Percentiles rank a stretch among this genome's conserved stretches.
These are phyloP conservation scores for Aspergillus sp. DNA, from an alignment of 2,329 filamentous ascomycete species.

Conservation along the genomic window DNA sequence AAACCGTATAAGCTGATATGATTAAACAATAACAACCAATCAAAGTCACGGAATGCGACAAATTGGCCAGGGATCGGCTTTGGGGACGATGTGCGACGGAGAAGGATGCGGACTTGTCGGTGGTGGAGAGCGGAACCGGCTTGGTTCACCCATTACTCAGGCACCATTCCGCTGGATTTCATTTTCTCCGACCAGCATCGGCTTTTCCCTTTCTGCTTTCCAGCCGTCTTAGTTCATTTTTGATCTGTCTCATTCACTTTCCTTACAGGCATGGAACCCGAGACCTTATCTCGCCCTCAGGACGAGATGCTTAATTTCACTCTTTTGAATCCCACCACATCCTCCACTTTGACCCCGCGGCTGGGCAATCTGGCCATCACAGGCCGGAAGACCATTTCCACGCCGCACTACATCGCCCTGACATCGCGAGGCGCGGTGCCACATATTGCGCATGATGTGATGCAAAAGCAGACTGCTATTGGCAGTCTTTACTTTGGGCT, in stretches of 20 bases:
- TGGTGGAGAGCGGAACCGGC: not conserved
- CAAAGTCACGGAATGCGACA: too few species aligned
- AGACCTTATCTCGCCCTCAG: slow-evolving; percentile 18
- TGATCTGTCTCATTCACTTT: not conserved
- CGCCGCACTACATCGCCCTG: slow-evolving; percentile 77
- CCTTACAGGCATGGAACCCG: slow-evolving; percentile 28
- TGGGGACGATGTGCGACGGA: not conserved
- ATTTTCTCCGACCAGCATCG: not conserved
- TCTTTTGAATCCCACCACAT: slow-evolving; percentile 30
- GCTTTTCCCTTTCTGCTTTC: slow-evolving; percentile 14
- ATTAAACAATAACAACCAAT: not conserved
- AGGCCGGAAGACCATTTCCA: slow-evolving; percentile 67
- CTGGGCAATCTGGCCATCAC: slow-evolving; percentile 66
- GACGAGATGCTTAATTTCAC: slow-evolving; percentile 41
- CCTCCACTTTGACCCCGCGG: slow-evolving; percentile 53
- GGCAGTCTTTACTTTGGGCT: slow-evolving; percentile 75
- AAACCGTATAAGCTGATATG: not conserved
- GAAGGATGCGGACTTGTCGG: not conserved
- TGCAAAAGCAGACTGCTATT: slow-evolving; percentile 64
- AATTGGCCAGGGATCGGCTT: not conserved
- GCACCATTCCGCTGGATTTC: not conserved
- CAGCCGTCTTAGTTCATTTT: slow-evolving; percentile 10
- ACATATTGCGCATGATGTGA: slow-evolving; percentile 84
- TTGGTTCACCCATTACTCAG: not conserved
- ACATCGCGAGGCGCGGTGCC: slow-evolving; percentile 83